Base-by-base conservation (phyloP, 768 basidiomycete species). In the Tulasnella sp. region DNA sequence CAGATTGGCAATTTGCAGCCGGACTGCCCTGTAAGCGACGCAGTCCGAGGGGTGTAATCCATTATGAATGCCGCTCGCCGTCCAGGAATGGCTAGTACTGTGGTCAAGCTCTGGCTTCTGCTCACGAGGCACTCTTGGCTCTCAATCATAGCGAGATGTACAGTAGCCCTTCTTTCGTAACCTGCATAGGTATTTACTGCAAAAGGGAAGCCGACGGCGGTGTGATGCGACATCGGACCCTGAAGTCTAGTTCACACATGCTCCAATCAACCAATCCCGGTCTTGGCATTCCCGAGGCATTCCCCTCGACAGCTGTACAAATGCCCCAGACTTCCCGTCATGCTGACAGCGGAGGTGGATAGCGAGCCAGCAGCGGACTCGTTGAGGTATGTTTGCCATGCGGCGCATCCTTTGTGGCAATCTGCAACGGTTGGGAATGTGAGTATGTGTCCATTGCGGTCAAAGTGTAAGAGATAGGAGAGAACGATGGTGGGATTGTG, bases 371-470 rank as follows among this genome's bases (percentile, higher is more conserved):
- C 22, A 37, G 62, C 59, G 36, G 34, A 66, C 7, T 63, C 71
- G 26, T 67, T 73, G 22, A 44, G 37, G 41, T 34, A 44, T 9
- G 72, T 8, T 34, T 68, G 32, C 17, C n/a, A 69, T 5, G 66
- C 66, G 41, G 40, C 36, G 22, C 72, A 73, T 9, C 72, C 72
- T 29, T 44, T 47, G 72, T 73, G 72, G 29, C 47, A 68, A 26
- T 44, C 72, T 47, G 37, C 1, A n/a, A 12, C 14, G 9, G 35
- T 14, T 35, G 39, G 8, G 16, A 4, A 2, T 3, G 52, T 5
- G 22, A 52, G 12, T 5, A 52, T 47, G 14, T 63, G n/a, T n/a
- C 19, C 16, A 7, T 64, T 32, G 5, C n/a, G 36, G 62, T 17
- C 32, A 22, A 29, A 64, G 32, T 17, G 34, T n/a, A n/a, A n/a